Percentiles rank a stretch among this genome's conserved stretches.
phyloP scores from a whole-genome alignment of 2,329 filamentous ascomycete species.

The Parascedosporium putredinis region DNA sequence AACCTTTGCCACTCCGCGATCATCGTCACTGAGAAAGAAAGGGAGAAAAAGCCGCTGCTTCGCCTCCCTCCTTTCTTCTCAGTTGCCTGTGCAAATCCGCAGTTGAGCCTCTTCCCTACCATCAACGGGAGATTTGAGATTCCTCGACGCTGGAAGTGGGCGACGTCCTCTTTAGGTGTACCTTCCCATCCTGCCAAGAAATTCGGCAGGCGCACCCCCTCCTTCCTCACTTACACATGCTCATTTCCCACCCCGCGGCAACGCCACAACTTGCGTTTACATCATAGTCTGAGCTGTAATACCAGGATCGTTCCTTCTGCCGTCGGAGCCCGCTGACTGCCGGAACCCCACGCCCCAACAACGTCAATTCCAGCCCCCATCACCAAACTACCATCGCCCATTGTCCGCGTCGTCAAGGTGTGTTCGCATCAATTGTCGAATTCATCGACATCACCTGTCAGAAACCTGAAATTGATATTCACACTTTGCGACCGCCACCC shows the following conservation, averaged over 20 bases:
- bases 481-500: not conserved
- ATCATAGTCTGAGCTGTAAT: not conserved
- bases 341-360: not conserved
- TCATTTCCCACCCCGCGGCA: not conserved
- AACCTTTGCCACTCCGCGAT: not conserved
- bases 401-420: not conserved
- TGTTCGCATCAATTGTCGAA: not conserved
- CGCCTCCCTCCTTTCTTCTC: not conserved
- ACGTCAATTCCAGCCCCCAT: not conserved
- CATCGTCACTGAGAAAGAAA: too few species aligned
- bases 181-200: constrained; percentile 6
- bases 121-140: too few species aligned
- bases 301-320: not conserved
- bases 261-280: not conserved
- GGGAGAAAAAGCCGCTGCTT: too few species aligned
- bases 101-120: not conserved
- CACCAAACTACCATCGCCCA: too few species aligned
- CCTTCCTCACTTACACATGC: not conserved
- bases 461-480: not conserved
- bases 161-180: constrained; percentile 1
- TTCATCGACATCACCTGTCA: not conserved
- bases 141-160: too few species aligned
- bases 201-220: not conserved
- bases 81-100: not conserved
- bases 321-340: not conserved